These are phyloP conservation scores for Erodium moschatum DNA, from an alignment of 441 rosid species.

Conservation along the genomic window DNA sequence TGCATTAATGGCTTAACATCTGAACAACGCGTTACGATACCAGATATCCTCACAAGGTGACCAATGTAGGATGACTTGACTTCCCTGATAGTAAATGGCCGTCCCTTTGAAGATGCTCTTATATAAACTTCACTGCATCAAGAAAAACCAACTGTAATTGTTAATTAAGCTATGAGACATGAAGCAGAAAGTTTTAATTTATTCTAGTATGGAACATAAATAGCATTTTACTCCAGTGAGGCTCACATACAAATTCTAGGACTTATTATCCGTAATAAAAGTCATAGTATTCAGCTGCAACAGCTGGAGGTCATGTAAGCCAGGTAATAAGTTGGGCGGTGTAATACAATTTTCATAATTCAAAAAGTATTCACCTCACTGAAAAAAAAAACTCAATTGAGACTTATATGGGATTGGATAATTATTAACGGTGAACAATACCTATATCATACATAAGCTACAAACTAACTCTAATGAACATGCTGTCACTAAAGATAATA, in stretches of 20 bases:
- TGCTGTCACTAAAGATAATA: background rate
- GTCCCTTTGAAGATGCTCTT: conserved; percentile 72
- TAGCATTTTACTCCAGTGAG: background rate
- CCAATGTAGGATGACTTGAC: conserved; percentile 93
- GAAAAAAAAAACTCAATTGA: background rate
- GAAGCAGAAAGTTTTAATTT: background rate
- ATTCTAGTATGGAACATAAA: background rate
- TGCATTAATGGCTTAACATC: conserved; percentile 99
- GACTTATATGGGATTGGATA: background rate
- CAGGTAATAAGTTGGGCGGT: background rate
- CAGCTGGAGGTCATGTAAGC: background rate
- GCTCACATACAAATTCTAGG: background rate
- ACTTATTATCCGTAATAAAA: background rate
- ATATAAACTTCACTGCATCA: conserved; percentile 76
- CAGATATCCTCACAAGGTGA: conserved; percentile 82
- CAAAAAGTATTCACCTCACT: background rate
- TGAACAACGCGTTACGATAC: conserved; percentile 94
- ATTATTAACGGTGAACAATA: background rate
- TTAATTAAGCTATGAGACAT: background rate
- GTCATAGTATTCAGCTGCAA: background rate
- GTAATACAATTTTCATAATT: background rate
- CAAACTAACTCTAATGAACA: background rate
- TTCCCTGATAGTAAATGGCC: conserved; percentile 77
- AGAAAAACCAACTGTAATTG: conserved; percentile 15
- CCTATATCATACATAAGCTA: background rate